phyloP scores from a whole-genome alignment of 108 stramenopile species.

The Mediolabrus comicus region DNA sequence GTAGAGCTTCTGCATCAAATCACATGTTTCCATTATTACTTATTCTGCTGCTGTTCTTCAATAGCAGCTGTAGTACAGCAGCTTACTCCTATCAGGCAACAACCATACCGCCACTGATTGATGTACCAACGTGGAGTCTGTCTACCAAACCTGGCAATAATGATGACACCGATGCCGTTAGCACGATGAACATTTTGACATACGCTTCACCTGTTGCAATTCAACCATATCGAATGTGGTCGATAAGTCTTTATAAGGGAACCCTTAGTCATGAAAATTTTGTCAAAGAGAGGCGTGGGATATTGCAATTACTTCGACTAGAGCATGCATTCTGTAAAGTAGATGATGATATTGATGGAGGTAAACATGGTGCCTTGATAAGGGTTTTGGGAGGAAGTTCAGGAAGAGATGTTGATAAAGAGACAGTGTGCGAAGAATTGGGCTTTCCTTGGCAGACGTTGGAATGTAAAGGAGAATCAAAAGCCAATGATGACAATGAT shows the following conservation, averaged over 20 bases:
- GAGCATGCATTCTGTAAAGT: constrained; percentile 27
- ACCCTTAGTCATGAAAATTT: constrained; percentile 75
- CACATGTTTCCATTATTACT: neutral
- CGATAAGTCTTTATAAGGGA: constrained; percentile 70
- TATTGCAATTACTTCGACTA: constrained; percentile 65
- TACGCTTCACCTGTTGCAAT: constrained; percentile 80
- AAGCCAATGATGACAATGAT: neutral
- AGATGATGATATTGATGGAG: neutral
- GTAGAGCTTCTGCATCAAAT: no score
- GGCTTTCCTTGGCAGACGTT: constrained; percentile 50
- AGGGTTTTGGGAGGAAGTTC: constrained; percentile 63
- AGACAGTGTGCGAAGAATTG: constrained; percentile 40
- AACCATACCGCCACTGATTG: constrained; percentile 58
- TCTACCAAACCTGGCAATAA: constrained; percentile 42
- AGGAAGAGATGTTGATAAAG: constrained; percentile 65
- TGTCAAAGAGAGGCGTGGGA: constrained; percentile 43
- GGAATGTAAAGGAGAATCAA: neutral
- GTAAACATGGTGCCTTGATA: constrained; percentile 27
- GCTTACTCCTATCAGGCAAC: constrained; percentile 21
- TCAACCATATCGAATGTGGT: constrained; percentile 68
- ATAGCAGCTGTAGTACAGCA: neutral
- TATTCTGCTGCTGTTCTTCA: neutral
- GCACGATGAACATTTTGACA: constrained; percentile 82
- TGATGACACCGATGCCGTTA: neutral
- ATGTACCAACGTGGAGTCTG: constrained; percentile 76